Conservation (phyloP, 371 early-diverging fungal genomes). For the Haplosporangium sp. region DNA sequence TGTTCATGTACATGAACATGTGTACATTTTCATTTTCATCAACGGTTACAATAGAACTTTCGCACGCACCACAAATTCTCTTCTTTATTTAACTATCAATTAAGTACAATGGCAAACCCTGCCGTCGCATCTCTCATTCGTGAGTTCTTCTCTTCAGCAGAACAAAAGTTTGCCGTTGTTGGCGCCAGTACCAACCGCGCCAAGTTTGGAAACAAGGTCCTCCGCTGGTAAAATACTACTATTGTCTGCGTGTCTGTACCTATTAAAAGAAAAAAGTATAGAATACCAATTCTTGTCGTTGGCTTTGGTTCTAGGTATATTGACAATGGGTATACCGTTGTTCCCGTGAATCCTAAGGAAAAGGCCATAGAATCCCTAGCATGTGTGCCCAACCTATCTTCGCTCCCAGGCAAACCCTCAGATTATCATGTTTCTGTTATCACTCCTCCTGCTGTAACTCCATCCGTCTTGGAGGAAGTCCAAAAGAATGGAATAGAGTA, state of each 20-base stretch:
- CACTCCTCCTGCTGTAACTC: slow-evolving; percentile 82
- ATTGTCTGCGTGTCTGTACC: slow-evolving; percentile 5
- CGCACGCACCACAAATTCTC: not conserved
- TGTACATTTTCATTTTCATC: no score
- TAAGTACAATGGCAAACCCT: slow-evolving; percentile 6
- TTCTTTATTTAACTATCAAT: not conserved
- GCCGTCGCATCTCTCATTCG: slow-evolving; percentile 16
- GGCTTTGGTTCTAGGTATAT: slow-evolving; percentile 32
- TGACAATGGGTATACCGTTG: slow-evolving; percentile 47
- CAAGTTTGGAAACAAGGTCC: slow-evolving; percentile 86
- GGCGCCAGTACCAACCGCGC: slow-evolving; percentile 76
- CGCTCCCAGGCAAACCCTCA: slow-evolving; percentile 34
- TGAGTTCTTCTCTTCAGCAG: slow-evolving; percentile 39
- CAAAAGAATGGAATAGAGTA: slow-evolving; percentile 69
- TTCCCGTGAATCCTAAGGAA: slow-evolving; percentile 52
- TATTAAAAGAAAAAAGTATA: not conserved
- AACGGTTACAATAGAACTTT: not conserved
- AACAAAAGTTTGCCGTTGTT: slow-evolving; percentile 74
- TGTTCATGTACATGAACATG: no score
- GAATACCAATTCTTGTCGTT: not conserved
- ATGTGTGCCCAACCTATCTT: slow-evolving; percentile 34
- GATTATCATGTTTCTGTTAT: slow-evolving; percentile 73
- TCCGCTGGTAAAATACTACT: slow-evolving; percentile 69
- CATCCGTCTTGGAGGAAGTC: slow-evolving; percentile 70
- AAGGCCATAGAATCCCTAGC: slow-evolving; percentile 37